Evolutionary conservation across 305 asterid genomes (phyloP).

Genomic region (Ilex paraguariensis): DNA sequence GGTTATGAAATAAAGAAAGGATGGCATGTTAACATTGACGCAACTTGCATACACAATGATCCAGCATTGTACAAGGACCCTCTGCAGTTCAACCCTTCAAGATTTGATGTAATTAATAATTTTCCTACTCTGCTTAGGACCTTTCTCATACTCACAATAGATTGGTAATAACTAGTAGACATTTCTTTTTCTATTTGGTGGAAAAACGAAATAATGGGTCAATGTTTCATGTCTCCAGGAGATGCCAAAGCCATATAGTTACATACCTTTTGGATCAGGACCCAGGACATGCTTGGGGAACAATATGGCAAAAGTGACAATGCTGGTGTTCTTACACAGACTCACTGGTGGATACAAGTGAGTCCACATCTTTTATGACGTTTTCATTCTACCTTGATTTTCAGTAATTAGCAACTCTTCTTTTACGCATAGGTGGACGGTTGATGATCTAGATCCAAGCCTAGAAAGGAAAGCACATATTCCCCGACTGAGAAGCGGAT

Average conservation of each 20-base stretch:
- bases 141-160: background rate
- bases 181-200: too few relatives aligned
- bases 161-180: background rate
- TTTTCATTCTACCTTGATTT: background rate
- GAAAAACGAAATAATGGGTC: too few relatives aligned
- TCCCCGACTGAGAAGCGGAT: conserved; percentile 55
- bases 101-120: conserved; percentile 41
- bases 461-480: conserved; percentile 48
- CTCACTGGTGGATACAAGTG: conserved; percentile 46
- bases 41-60: conserved; percentile 52
- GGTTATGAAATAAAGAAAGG: conserved; percentile 58
- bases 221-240: conserved; percentile 26
- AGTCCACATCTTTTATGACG: conserved; percentile 7
- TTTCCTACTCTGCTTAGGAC: background rate
- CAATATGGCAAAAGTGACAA: conserved; percentile 52
- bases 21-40: conserved; percentile 56
- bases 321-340: conserved; percentile 49
- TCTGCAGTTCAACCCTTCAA: conserved; percentile 45
- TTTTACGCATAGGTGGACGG: conserved; percentile 39
- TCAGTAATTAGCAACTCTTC: conserved; percentile 4
- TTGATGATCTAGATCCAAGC: conserved; percentile 44
- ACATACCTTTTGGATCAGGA: conserved; percentile 58
- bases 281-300: conserved; percentile 57
- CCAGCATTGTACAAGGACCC: conserved; percentile 43
- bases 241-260: conserved; percentile 51